Percentiles rank a stretch among this genome's conserved stretches.
Conservation (phyloP, 495 filamentous ascomycete genomes). For the Penicillium cinerascens region DNA sequence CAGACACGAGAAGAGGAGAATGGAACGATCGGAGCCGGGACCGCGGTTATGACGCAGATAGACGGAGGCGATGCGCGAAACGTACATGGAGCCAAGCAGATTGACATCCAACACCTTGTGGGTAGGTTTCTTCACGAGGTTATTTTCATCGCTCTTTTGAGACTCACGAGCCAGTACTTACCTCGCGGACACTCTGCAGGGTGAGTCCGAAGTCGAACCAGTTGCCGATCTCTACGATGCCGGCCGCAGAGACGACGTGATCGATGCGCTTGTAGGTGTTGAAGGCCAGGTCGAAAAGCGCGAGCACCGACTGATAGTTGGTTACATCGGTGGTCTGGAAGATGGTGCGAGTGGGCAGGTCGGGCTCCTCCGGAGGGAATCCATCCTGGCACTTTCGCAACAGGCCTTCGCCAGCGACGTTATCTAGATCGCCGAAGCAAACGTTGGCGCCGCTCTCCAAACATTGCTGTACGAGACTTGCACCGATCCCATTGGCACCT, state of each 20-base stretch:
- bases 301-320: constrained; percentile 40
- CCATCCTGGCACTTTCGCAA: constrained; percentile 18
- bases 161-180: constrained; percentile 5
- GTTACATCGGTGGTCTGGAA: constrained; percentile 46
- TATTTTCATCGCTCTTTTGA: constrained; percentile 3
- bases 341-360: constrained; percentile 19
- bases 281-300: constrained; percentile 45
- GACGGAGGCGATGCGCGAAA: constrained; percentile 42
- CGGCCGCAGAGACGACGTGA: constrained; percentile 50
- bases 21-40: constrained; percentile 38
- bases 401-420: constrained; percentile 26
- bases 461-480: constrained; percentile 46
- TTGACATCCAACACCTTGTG: constrained; percentile 48
- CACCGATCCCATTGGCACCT: constrained; percentile 53
- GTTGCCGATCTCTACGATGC: constrained; percentile 43
- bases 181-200: constrained; percentile 31
- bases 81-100: constrained; percentile 47
- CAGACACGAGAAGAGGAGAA: constrained; percentile 42
- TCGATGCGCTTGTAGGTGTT: constrained; percentile 48
- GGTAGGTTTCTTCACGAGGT: constrained; percentile 37
- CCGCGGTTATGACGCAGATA: constrained; percentile 45
- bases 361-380: constrained; percentile 25
- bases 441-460: constrained; percentile 45
- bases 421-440: constrained; percentile 42
- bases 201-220: constrained; percentile 46